Evolutionary conservation across 768 basidiomycete species (phyloP).

Genomic region (Neoboletus subvelutipes): DNA sequence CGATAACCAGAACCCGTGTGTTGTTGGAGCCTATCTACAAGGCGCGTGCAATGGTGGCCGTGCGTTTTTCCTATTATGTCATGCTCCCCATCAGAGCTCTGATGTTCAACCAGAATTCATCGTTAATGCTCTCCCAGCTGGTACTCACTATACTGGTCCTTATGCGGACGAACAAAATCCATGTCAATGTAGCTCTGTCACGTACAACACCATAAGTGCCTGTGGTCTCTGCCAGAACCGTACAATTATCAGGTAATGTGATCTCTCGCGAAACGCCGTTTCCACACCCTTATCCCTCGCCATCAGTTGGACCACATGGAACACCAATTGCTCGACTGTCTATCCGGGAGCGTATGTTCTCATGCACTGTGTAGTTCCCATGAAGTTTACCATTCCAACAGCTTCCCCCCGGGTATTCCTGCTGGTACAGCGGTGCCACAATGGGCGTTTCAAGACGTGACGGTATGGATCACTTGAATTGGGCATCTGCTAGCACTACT

Average conservation of each 20-base stretch:
- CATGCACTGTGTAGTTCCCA: not conserved
- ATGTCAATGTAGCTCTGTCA: not conserved
- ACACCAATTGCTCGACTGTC: not conserved
- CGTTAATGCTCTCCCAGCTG: not conserved
- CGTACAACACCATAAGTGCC: not conserved
- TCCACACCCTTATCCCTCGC: not conserved
- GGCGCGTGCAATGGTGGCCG: not conserved
- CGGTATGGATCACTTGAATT: conserved; percentile 32
- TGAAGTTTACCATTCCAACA: not conserved
- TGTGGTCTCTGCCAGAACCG: not conserved
- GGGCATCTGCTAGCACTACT: not conserved
- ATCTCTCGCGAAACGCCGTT: not conserved
- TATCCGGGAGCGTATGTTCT: not conserved
- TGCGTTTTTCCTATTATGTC: not conserved
- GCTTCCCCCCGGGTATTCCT: not conserved
- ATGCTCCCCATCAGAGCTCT: not conserved
- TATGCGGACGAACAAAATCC: not conserved
- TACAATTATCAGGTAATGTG: not conserved
- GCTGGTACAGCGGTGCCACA: conserved; percentile 49
- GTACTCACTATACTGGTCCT: not conserved
- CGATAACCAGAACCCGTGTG: not conserved
- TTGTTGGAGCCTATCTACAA: not conserved
- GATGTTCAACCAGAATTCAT: not conserved
- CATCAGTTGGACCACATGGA: not conserved
- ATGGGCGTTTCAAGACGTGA: conserved; percentile 62